A percentile compares a stretch with the other conserved stretches of the same genome.
These are phyloP conservation scores for Vigna nakashimae DNA, from an alignment of 306 rosid species.

Conservation along the genomic window DNA sequence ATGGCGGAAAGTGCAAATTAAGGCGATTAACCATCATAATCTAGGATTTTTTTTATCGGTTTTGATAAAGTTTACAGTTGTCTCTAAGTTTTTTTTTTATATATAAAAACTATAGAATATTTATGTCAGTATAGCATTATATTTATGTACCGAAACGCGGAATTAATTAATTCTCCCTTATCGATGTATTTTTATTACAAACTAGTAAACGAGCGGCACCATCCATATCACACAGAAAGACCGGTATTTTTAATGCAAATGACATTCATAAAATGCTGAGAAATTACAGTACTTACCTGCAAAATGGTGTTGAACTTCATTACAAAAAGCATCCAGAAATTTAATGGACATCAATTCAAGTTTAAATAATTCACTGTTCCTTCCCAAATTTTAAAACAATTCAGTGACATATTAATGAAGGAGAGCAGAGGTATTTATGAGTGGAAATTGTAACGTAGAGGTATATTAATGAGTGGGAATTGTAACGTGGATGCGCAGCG, in stretches of 20 bases:
- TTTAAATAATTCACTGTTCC: constrained; percentile 38
- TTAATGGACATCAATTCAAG: constrained; percentile 30
- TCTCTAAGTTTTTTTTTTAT: no score
- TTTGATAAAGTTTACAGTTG: no score
- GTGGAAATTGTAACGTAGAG: background rate
- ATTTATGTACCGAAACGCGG: background rate
- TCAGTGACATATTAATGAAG: constrained; percentile 42
- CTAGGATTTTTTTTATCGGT: background rate
- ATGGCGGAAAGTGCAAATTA: background rate
- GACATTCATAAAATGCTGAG: background rate
- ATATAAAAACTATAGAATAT: no score
- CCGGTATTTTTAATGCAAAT: background rate
- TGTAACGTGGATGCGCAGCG: constrained; percentile 23
- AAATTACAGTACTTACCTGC: constrained; percentile 6
- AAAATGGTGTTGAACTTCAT: constrained; percentile 21
- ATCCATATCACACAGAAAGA: background rate
- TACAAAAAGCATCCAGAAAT: constrained; percentile 18
- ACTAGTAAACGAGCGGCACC: background rate
- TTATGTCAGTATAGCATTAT: background rate
- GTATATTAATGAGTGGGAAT: constrained; percentile 46
- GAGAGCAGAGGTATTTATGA: constrained; percentile 46
- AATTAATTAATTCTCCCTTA: background rate
- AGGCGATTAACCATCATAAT: background rate
- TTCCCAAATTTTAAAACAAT: constrained; percentile 10
- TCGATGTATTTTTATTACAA: background rate